Evolutionary conservation across 2,329 filamentous ascomycete species (phyloP), one percentile per base, ranked within the genome.

Genomic region (Beauveria caledonica): DNA sequence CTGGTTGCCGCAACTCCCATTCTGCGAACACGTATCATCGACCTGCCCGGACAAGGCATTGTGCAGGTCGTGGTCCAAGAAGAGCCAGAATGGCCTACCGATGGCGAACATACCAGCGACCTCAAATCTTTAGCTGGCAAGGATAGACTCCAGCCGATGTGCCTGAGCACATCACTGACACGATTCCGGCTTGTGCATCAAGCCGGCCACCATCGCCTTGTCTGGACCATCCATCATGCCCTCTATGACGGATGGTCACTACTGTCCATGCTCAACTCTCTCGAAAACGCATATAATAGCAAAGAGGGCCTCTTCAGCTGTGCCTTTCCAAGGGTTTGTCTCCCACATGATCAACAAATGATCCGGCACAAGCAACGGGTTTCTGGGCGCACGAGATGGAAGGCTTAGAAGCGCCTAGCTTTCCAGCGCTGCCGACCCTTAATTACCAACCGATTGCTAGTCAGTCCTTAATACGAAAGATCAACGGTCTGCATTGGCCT

Each of bases 181-280:
- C 59, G 59, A n/a, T 51, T 52, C 45, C 27, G 33, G 7, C 50
- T 53, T 5, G 58, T 53, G 5, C 29, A 27, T 6, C n/a, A 50
- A 4, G 21, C 7, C 1, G 36, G n/a, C 8, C 46, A 50, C 17
- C 13, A 50, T 25, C 70, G 66, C 50, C 69, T 72, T 4, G 64
- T 71, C 0, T 71, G 68, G 65, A 71, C 69, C 1, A 64, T 67
- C 1, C 71, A 72, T 10, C 71, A 72, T 42, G 67, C 70, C 9
- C 62, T 71, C 2, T 72, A 71, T 5, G 71, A 72, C 11, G 70
- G 69, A 11, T 72, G 68, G 68, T 68, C 67, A 53, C 33, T 61
- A 13, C 39, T 53, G 13, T 46, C 46, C 4, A 48, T 61, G 51
- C 45, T 61, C 33, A 44, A 44, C 19, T 19, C 29, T n/a, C 40